Conservation (phyloP, 371 early-diverging fungal species). For the Rhizopus delemar region DNA sequence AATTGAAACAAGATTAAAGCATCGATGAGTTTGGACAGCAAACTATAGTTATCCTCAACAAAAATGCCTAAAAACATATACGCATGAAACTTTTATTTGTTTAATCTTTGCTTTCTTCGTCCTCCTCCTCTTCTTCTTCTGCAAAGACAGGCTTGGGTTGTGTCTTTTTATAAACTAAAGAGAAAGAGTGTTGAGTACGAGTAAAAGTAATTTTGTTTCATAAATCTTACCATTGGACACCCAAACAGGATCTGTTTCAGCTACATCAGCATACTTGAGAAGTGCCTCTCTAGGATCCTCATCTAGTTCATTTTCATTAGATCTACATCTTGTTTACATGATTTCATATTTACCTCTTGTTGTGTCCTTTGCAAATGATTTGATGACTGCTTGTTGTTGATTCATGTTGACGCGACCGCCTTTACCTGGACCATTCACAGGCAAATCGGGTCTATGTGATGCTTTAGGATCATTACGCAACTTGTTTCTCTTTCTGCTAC, state of each 20-base stretch:
- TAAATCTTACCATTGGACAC: constrained; percentile 64
- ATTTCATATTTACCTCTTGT: constrained; percentile 50
- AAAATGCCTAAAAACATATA: neutral
- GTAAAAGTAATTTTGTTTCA: neutral
- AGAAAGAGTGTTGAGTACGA: neutral
- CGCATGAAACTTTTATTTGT: neutral
- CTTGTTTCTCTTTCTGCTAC: constrained; percentile 78
- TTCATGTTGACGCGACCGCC: constrained; percentile 86
- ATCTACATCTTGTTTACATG: neutral
- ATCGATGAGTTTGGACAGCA: too few species aligned
- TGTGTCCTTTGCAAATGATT: constrained; percentile 80
- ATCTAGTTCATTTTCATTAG: constrained; percentile 39
- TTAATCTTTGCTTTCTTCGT: constrained; percentile 45
- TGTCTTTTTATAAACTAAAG: constrained; percentile 76
- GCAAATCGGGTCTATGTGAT: constrained; percentile 76
- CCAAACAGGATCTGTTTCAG: constrained; percentile 86
- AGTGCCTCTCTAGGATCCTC: constrained; percentile 96
- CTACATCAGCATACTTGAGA: constrained; percentile 82
- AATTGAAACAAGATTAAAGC: too few species aligned
- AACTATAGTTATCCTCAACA: too few species aligned
- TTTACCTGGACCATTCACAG: constrained; percentile 80
- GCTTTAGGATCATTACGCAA: constrained; percentile 74
- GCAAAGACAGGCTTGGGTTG: constrained; percentile 83
- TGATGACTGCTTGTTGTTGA: constrained; percentile 83
- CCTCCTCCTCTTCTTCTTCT: constrained; percentile 66